Base-by-base conservation (phyloP, 1,284 basidiomycete species). In the Fistulina hepatica region DNA sequence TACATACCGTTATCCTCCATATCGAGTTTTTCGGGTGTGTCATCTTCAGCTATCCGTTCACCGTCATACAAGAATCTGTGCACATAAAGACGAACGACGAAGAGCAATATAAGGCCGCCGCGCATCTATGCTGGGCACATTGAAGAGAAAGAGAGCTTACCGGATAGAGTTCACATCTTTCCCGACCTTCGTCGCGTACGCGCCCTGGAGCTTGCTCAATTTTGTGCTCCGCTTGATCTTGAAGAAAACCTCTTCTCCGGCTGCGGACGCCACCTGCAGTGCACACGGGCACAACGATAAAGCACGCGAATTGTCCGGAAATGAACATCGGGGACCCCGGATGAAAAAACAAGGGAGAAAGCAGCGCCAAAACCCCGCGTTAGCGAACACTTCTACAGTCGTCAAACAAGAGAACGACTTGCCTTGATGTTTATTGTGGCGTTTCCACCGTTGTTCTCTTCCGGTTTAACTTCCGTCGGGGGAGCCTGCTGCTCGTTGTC, bases 181-280 rank as follows among this genome's bases (percentile, higher is more conserved):
- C 47, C 91, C 92, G 31, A 95, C 90, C 56, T 93, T 91, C 56
- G 72, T 78, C 38, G 92, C 92, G 62, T 97, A 97, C 17, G 92
- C 92, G 48, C 76, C 81, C 64, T 93, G 81, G 19, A 97, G 75
- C 69, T 97, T 97, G 67, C 80, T 86, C 46, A 95, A 65, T 69
- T 86, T 92, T 34, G 92, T 95, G 55, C 76, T 89, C 52, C 83
- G 78, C 69, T 95, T 95, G 65, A 97, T 95, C 73, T 97, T 97
- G 76, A 97, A 97, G 64, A 90, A 95, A 30, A 95, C 89, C 58
- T 97, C 91, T 42, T 93, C 84, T 34, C 88, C 85, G 16, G 70
- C 62, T 25, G 82, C 73, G 42, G 76, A 81, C 35, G 83, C 73
- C 38, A 88, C 84, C 82, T 86, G n/a, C 7, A 22, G 31, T 33